Conservation (phyloP, 1,284 basidiomycete species). For the Xerocomus nothofagi region DNA sequence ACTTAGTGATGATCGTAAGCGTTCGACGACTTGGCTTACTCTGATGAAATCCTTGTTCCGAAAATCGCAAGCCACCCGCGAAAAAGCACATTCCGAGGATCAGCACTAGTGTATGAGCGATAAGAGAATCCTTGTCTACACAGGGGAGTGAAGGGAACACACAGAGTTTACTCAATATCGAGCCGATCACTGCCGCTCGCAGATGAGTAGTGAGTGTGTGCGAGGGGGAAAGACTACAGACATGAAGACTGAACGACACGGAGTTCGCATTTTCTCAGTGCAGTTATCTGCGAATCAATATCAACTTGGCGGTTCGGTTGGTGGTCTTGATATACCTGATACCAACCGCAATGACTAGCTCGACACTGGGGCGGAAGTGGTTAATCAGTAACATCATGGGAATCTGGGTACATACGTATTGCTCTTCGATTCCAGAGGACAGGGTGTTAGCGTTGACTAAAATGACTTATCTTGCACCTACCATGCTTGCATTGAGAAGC, state of each 20-base stretch:
- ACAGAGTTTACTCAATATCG: slow-evolving; percentile 78
- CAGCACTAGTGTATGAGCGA: slow-evolving; percentile 33
- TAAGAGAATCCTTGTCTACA: slow-evolving; percentile 6
- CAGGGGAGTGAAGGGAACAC: slow-evolving; percentile 27
- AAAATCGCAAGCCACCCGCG: slow-evolving; percentile 74
- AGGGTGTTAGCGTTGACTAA: slow-evolving; percentile 7
- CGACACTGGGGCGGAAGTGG: slow-evolving; percentile 47
- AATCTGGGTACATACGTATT: slow-evolving; percentile 55
- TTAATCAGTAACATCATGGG: not conserved
- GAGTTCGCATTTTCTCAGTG: slow-evolving; percentile 81
- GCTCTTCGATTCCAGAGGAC: slow-evolving; percentile 43
- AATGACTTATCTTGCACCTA: slow-evolving; percentile 33
- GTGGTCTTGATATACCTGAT: not conserved
- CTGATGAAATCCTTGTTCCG: slow-evolving; percentile 74
- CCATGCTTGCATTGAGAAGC: slow-evolving; percentile 81
- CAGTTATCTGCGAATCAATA: slow-evolving; percentile 58
- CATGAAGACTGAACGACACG: slow-evolving; percentile 80
- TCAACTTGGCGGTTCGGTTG: slow-evolving; percentile 14
- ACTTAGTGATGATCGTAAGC: slow-evolving; percentile 1
- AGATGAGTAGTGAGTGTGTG: slow-evolving; percentile 6
- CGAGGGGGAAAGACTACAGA: slow-evolving; percentile 39
- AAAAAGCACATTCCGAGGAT: slow-evolving; percentile 81
- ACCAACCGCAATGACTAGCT: slow-evolving; percentile 70
- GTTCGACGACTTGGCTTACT: slow-evolving; percentile 43
- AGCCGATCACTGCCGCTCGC: slow-evolving; percentile 61